phyloP scores from a whole-genome alignment of 139 green algal species.

The Chlorella vulgaris region DNA sequence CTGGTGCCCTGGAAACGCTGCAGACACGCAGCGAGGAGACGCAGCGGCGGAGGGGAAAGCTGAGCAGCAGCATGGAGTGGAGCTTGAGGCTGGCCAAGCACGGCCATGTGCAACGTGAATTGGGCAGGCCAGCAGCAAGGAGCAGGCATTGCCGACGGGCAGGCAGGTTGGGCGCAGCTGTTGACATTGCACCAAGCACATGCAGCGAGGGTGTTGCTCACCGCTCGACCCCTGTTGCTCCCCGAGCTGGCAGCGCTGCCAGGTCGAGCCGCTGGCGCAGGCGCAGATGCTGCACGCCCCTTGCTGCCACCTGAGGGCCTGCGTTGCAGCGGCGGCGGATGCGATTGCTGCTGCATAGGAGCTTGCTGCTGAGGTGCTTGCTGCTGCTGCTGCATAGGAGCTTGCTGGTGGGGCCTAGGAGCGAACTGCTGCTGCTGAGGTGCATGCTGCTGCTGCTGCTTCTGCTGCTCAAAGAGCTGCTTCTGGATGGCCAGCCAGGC shows the following conservation, averaged over 20 bases:
- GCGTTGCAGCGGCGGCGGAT: background rate
- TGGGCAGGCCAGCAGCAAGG: too few relatives aligned
- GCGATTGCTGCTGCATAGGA: too few relatives aligned
- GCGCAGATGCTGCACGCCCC: background rate
- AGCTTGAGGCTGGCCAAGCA: background rate
- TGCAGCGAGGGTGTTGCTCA: too few relatives aligned
- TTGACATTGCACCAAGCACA: background rate
- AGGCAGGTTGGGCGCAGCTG: too few relatives aligned
- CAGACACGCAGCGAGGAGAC: background rate
- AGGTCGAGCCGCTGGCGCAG: background rate
- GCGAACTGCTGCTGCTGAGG: background rate
- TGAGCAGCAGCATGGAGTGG: background rate
- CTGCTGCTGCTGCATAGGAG: too few relatives aligned
- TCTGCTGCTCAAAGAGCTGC: too few relatives aligned
- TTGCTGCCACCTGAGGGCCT: too few relatives aligned
- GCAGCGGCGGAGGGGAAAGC: background rate
- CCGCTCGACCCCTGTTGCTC: background rate
- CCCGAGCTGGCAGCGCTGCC: background rate
- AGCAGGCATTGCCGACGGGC: too few relatives aligned
- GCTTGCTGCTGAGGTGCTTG: too few relatives aligned
- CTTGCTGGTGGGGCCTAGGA: too few relatives aligned
- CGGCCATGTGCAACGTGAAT: background rate
- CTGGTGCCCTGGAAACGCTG: slow-evolving; percentile 16
- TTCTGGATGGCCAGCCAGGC: background rate
- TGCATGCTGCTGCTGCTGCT: background rate